Evolutionary conservation across 164 flowering plant genomes (phyloP).

Genomic region (Vitis rotundifolia): DNA sequence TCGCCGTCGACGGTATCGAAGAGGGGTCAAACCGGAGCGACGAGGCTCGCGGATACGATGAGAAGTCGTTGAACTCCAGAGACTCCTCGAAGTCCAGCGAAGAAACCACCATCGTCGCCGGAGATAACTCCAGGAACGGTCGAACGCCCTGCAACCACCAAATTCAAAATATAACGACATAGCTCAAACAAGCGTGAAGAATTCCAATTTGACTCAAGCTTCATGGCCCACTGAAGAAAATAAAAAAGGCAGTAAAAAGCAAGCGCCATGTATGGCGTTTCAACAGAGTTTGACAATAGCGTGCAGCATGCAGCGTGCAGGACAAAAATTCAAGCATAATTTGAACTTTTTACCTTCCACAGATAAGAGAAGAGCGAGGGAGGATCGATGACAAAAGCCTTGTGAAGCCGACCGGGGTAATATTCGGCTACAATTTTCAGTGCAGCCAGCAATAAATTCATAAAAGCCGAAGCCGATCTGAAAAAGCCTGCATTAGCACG

Average conservation of each 20-base stretch:
- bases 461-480: constrained; percentile 96
- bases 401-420: constrained; percentile 80
- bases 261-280: neutral
- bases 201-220: neutral
- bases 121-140: constrained; percentile 80
- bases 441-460: constrained; percentile 74
- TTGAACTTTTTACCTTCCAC: constrained; percentile 79
- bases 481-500: constrained; percentile 75
- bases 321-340: neutral
- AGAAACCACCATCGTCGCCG: constrained; percentile 62
- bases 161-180: neutral
- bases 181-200: neutral
- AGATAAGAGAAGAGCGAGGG: constrained; percentile 90
- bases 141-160: constrained; percentile 72
- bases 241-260: neutral
- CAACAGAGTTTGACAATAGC: neutral
- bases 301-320: neutral
- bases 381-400: constrained; percentile 89
- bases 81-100: constrained; percentile 79
- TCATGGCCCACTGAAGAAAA: neutral
- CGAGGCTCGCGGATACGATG: constrained; percentile 64
- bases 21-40: constrained; percentile 76
- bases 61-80: constrained; percentile 59
- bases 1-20: constrained; percentile 46
- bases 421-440: constrained; percentile 78